Evolutionary conservation across 129 eudicot genomes (phyloP).

Genomic region (Calendula officinalis): DNA sequence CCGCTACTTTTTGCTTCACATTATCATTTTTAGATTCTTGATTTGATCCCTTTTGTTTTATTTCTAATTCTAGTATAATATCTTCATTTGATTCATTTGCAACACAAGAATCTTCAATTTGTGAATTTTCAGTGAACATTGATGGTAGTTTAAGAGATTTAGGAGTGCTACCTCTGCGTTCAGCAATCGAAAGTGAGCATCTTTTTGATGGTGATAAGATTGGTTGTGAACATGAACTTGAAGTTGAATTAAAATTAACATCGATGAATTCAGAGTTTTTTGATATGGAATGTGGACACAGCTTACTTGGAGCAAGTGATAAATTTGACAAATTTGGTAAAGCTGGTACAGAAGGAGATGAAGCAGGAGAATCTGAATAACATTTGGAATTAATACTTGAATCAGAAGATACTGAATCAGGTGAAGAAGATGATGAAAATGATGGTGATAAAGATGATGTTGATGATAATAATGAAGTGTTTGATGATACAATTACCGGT

Average conservation of each 20-base stretch:
- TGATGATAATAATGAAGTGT: conserved; percentile 20
- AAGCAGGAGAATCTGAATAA: conserved; percentile 52
- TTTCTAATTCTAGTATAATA: conserved; percentile 5
- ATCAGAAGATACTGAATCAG: conserved; percentile 67
- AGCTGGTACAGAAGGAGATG: conserved; percentile 37
- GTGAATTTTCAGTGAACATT: conserved; percentile 34
- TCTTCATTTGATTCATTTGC: conserved; percentile 21
- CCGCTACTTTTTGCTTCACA: conserved; percentile 34
- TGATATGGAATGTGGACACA: conserved; percentile 56
- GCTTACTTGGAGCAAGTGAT: conserved; percentile 48
- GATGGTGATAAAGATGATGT: conserved; percentile 44
- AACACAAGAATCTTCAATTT: conserved; percentile 21
- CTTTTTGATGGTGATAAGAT: conserved; percentile 44
- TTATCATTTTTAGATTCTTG: conserved; percentile 23
- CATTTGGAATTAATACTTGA: conserved; percentile 52
- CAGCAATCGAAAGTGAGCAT: conserved; percentile 67
- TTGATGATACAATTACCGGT: conserved; percentile 28
- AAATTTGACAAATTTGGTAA: conserved; percentile 35
- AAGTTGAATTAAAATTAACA: conserved; percentile 52
- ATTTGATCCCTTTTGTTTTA: conserved; percentile 24
- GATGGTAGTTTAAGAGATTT: conserved; percentile 62
- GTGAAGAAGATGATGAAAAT: conserved; percentile 44
- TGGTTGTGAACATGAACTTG: conserved; percentile 34
- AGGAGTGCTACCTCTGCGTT: conserved; percentile 73
- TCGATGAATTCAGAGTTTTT: conserved; percentile 55